These are phyloP conservation scores for Lactarius sp. DNA, from an alignment of 768 basidiomycete species.

Conservation along the genomic window DNA sequence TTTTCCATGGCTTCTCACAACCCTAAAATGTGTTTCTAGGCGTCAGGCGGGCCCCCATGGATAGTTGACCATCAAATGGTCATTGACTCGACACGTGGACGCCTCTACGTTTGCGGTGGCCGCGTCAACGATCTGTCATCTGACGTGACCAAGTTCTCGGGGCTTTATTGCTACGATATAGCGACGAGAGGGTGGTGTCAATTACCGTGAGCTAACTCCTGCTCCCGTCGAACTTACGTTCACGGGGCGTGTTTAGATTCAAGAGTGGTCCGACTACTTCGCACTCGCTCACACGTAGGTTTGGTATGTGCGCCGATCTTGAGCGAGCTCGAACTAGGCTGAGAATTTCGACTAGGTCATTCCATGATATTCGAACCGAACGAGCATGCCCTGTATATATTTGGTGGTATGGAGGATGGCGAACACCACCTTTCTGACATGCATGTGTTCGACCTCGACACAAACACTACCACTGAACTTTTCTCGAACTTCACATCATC, in stretches of 20 bases:
- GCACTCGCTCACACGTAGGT: slow-evolving; percentile 54
- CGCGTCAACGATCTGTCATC: slow-evolving; percentile 63
- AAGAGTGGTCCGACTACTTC: slow-evolving; percentile 30
- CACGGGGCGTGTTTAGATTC: slow-evolving; percentile 18
- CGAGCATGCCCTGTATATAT: slow-evolving; percentile 58
- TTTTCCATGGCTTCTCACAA: not conserved
- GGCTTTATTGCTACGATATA: slow-evolving; percentile 69
- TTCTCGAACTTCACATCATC: slow-evolving; percentile 55
- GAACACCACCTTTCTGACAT: slow-evolving; percentile 67
- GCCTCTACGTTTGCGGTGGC: slow-evolving; percentile 73
- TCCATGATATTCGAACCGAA: slow-evolving; percentile 74
- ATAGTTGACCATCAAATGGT: slow-evolving; percentile 81
- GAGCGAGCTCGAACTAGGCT: not conserved
- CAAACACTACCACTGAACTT: slow-evolving; percentile 53
- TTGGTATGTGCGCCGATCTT: slow-evolving; percentile 38
- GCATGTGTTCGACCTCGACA: slow-evolving; percentile 63
- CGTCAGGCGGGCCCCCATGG: slow-evolving; percentile 62
- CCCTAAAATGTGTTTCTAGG: slow-evolving; percentile 34
- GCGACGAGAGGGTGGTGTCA: slow-evolving; percentile 60
- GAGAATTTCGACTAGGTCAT: slow-evolving; percentile 46
- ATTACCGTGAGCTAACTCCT: slow-evolving; percentile 50
- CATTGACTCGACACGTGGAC: slow-evolving; percentile 65
- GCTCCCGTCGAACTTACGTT: not conserved
- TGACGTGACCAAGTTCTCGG: slow-evolving; percentile 58
- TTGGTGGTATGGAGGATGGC: slow-evolving; percentile 64